A percentile compares a stretch with the other conserved stretches of the same genome.
phyloP scores from a whole-genome alignment of 2,329 filamentous ascomycete genomes.

The Atkinsonella texensis region DNA sequence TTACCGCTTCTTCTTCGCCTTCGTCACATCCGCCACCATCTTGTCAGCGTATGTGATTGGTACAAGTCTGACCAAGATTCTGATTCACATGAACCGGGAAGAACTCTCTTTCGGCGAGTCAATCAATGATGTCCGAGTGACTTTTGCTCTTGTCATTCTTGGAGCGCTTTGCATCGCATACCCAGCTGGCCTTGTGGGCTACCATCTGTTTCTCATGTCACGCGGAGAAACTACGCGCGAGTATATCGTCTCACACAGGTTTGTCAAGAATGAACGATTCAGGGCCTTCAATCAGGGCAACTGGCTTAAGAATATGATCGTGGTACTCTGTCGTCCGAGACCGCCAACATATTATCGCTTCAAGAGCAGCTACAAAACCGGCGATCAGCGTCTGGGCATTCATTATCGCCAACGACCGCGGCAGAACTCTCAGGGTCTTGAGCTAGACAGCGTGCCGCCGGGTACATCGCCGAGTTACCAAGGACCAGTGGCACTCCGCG shows the following conservation, averaged over 20 bases:
- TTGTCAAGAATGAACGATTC: constrained; percentile 82
- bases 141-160: constrained; percentile 84
- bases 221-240: constrained; percentile 92
- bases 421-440: constrained; percentile 47
- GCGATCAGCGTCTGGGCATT: constrained; percentile 72
- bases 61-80: constrained; percentile 67
- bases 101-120: constrained; percentile 54
- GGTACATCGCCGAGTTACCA: constrained; percentile 34
- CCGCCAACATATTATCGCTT: constrained; percentile 84
- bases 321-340: constrained; percentile 71
- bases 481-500: constrained; percentile 37
- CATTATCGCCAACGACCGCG: constrained; percentile 23
- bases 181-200: constrained; percentile 69
- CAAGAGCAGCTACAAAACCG: constrained; percentile 62
- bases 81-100: constrained; percentile 56
- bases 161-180: constrained; percentile 65
- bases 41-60: constrained; percentile 65
- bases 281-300: constrained; percentile 76
- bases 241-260: constrained; percentile 93
- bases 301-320: constrained; percentile 64
- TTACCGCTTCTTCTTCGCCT: constrained; percentile 95
- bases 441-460: constrained; percentile 58
- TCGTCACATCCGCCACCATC: constrained; percentile 68
- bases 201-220: constrained; percentile 84
- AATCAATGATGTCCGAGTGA: constrained; percentile 59